phyloP scores from a whole-genome alignment of 2,329 filamentous ascomycete species.

The Leptodontidium sp. region DNA sequence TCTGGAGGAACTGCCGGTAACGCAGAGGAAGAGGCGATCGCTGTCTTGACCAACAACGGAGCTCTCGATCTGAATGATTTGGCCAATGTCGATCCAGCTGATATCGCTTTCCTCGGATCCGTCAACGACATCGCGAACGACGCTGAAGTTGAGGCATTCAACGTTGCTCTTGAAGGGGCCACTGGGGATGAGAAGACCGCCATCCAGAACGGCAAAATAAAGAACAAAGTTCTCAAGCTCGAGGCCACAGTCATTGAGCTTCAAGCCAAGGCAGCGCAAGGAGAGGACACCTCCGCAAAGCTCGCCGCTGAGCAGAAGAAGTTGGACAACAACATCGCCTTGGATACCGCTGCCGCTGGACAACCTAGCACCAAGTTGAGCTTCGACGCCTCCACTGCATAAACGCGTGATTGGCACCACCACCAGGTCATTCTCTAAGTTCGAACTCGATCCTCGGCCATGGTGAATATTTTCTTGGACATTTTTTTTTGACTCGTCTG shows the following conservation, averaged over 20 bases:
- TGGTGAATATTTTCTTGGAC: background rate
- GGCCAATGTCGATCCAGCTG: conserved; percentile 27
- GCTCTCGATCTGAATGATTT: conserved; percentile 30
- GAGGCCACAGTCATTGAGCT: conserved; percentile 45
- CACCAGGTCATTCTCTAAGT: background rate
- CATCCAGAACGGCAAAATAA: conserved; percentile 66
- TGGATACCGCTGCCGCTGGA: conserved; percentile 48
- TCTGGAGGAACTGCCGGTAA: conserved; percentile 60
- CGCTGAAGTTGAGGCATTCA: conserved; percentile 54
- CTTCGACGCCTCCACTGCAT: conserved; percentile 31
- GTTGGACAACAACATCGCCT: conserved; percentile 59
- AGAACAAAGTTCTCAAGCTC: conserved; percentile 60
- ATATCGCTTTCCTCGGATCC: conserved; percentile 31
- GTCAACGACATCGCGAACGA: conserved; percentile 48
- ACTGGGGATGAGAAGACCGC: conserved; percentile 47
- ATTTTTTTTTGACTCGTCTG: background rate
- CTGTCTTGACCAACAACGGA: conserved; percentile 22
- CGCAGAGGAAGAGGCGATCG: conserved; percentile 57
- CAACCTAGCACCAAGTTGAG: conserved; percentile 32
- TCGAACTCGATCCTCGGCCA: too few relatives aligned
- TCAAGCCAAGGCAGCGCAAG: conserved; percentile 59
- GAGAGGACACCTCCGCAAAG: conserved; percentile 53
- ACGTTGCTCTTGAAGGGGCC: conserved; percentile 59
- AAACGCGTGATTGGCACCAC: background rate
- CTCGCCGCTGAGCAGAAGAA: conserved; percentile 58